Base-by-base conservation (phyloP, 1,139 yeast species). In the Debaryomycetaceae sp. region DNA sequence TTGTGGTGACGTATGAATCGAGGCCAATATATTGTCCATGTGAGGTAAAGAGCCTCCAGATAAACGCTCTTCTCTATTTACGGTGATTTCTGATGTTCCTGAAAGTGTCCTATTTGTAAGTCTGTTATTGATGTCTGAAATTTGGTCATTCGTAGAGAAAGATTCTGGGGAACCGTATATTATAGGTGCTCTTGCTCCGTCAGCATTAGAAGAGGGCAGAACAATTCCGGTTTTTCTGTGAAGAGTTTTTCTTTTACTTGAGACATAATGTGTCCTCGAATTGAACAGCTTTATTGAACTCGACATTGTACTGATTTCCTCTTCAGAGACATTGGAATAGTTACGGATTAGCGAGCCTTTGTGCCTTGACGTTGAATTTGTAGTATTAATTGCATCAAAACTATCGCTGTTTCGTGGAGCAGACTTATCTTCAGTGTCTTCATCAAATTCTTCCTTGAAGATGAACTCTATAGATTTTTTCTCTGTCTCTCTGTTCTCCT, bases 401-500 rank as follows among this genome's bases (percentile, higher is more conserved):
- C 11, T 27, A 27, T 27, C 31, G 11, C 11, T 11, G 31, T 8
- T 8, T 17, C 20, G 20, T 7, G 31, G 4, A 11, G 11, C 31
- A 27, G 31, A 27, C 4, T 27, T 27, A 27, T 27, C 2, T 7
- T 27, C 31, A 27, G 11, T 7, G 9, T 54, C 49, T 8, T 65
- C 68, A 42, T 64, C 69, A 45, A 69, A 66, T 23, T 63, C 64
- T 46, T 68, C 74, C 44, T 57, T 55, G 44, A 68, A 67, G 5
- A 65, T 47, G 46, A 64, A 63, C 27, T 45, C 39, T 36, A 33
- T 22, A 17, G 39, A 31, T 17, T n/a, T 34, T n/a, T 7, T 7
- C 14, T 31, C 14, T 24, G 13, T n/a, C 6, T 39, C 34, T 17
- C 42, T 33, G 24, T 51, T 43, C 17, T 48, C 48, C 27, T 56